These are phyloP conservation scores for Tetragonia tetragonoides DNA, from an alignment of 148 eudicot species.

Conservation along the genomic window DNA sequence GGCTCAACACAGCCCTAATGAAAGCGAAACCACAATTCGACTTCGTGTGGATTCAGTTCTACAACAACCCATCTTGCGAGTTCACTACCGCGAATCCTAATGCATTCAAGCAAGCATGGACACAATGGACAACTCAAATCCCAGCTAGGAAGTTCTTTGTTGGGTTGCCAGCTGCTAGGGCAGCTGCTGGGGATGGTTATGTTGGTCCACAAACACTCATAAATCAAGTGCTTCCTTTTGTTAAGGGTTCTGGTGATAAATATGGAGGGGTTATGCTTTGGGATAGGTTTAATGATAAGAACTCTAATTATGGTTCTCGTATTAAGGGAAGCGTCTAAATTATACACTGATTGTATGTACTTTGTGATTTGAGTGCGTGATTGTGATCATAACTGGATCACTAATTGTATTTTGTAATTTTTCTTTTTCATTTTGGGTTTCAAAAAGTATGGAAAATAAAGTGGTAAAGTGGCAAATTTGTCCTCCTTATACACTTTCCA, in stretches of 20 bases:
- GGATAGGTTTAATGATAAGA: conserved; percentile 12
- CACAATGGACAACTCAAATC: conserved; percentile 18
- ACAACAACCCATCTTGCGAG: conserved; percentile 31
- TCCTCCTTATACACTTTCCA: too few relatives aligned
- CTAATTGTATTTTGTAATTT: too few relatives aligned
- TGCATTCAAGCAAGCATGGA: conserved; percentile 19
- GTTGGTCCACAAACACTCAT: conserved; percentile 6
- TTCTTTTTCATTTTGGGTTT: too few relatives aligned
- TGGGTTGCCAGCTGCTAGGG: conserved; percentile 24
- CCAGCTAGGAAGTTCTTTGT: conserved; percentile 26
- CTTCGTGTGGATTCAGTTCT: conserved; percentile 36
- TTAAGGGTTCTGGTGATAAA: conserved; percentile 17
- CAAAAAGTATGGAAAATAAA: too few relatives aligned
- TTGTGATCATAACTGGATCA: too few relatives aligned
- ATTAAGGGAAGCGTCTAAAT: conserved; percentile 17
- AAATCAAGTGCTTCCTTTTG: conserved; percentile 15
- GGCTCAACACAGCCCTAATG: conserved; percentile 18
- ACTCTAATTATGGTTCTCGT: conserved; percentile 10
- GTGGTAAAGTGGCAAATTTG: too few relatives aligned
- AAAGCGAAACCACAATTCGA: conserved; percentile 26
- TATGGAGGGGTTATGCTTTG: conserved; percentile 35
- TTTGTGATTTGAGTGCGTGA: too few relatives aligned
- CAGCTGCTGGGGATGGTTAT: conserved; percentile 20
- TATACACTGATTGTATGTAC: background rate
- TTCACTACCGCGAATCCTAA: background rate